Conservation (phyloP, 2,329 filamentous ascomycete species). For the Trichoderma guizhouense region DNA sequence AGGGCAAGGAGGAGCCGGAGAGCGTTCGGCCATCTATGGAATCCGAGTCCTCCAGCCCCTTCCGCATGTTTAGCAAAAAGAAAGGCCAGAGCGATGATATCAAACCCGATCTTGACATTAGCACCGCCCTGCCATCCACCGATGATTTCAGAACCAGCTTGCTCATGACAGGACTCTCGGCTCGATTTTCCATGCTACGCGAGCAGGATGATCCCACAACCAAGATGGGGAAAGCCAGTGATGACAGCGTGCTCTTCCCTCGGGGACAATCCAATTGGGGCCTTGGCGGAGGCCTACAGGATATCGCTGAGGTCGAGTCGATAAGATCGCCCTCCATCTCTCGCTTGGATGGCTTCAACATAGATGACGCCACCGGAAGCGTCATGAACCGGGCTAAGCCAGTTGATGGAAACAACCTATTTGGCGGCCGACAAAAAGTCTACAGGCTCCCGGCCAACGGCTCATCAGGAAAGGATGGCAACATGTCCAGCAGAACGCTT, state of each 20-base stretch:
- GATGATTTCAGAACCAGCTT: constrained; percentile 95
- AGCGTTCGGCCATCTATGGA: constrained; percentile 51
- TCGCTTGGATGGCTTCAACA: constrained; percentile 62
- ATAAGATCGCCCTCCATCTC: constrained; percentile 60
- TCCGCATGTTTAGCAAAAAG: constrained; percentile 55
- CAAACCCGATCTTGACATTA: constrained; percentile 68
- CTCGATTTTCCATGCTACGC: constrained; percentile 92
- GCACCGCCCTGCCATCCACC: constrained; percentile 69
- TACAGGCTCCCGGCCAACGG: constrained; percentile 71
- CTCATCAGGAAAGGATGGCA: constrained; percentile 40
- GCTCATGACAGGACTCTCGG: constrained; percentile 90
- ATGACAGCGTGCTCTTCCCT: constrained; percentile 85
- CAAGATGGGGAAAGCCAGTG: constrained; percentile 87
- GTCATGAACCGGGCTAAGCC: constrained; percentile 84
- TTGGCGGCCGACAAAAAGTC: constrained; percentile 93
- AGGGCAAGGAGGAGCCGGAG: constrained; percentile 51
- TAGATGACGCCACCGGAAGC: constrained; percentile 70
- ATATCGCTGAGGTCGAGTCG: constrained; percentile 90
- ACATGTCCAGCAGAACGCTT: constrained; percentile 65
- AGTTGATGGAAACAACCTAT: constrained; percentile 85
- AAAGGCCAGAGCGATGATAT: constrained; percentile 54
- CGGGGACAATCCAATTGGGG: constrained; percentile 78
- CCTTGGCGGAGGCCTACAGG: constrained; percentile 55
- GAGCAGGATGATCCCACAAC: constrained; percentile 91
- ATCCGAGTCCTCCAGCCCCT: constrained; percentile 50